Evolutionary conservation across 768 basidiomycete genomes (phyloP), one percentile per base, ranked within the genome.

Genomic region (Boletales sp.): DNA sequence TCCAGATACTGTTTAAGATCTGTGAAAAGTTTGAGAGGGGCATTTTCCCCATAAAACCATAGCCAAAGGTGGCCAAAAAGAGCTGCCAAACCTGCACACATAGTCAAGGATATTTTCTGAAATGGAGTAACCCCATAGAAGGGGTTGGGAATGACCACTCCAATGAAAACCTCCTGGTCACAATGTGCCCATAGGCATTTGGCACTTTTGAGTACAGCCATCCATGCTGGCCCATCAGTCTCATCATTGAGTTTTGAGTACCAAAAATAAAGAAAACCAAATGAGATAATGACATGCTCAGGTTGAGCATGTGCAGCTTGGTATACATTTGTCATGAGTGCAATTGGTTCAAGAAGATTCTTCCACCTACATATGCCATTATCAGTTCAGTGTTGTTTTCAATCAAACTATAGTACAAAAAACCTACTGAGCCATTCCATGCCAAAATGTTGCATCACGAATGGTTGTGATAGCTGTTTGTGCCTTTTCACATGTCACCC

Each of bases 141-240:
- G 3, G 63, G 66, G 50, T 69, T 65, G 10, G 65, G 37, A 38
- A 72, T 60, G 8, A 67, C 51, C 7, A 65, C 57, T 8, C 61
- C 57, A 47, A 71, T 62, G 40, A 67, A 69, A 2, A 63, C 47
- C 31, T 66, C 65, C 48, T 70, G 65, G 46, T 71, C 67, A 37
- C 52, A 30, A 38, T 63, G 60, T 18, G 37, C 19, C 69, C 69
- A 72, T 7, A 54, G 53, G 2, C 19, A 36, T 44, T 72, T 64
- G 14, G 68, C 50, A 50, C 72, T 72, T 1, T 53, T 40, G 4
- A 67, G 52, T 36, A 71, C 62, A 8, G 63, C 68, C 3, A 31
- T 36, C 8, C 43, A 27, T 21, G 46, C 44, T 52, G 24, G 5
- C 45, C 31, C 21, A 56, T 13, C 11, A 7, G 12, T n/a, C 2